These are phyloP conservation scores for Micractinium sp. DNA, from an alignment of 139 green algal species.

Conservation along the genomic window DNA sequence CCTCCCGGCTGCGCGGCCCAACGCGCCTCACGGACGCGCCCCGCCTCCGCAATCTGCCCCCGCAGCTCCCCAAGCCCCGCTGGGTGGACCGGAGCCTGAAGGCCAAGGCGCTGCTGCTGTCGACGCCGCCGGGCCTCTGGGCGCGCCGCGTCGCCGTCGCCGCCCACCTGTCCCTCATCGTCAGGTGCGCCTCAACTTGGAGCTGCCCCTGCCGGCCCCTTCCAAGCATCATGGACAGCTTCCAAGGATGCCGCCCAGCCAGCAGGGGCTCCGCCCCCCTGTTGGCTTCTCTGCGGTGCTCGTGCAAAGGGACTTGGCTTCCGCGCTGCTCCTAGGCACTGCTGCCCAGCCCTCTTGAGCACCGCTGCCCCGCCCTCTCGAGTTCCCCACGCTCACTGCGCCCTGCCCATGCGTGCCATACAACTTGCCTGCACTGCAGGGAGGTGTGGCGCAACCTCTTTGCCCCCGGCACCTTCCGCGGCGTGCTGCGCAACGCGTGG, in stretches of 20 bases:
- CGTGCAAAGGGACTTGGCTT: no score
- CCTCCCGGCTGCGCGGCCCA: background rate
- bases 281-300: no score
- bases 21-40: background rate
- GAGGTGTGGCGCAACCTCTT: slow-evolving; percentile 76
- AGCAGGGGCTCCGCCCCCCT: no score
- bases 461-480: slow-evolving; percentile 70
- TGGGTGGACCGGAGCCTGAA: slow-evolving; percentile 41
- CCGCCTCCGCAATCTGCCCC: background rate
- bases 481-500: slow-evolving; percentile 50
- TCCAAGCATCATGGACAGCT: no score
- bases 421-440: slow-evolving; percentile 43
- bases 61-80: slow-evolving; percentile 56
- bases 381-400: no score
- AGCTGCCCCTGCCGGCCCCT: no score
- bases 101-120: slow-evolving; percentile 19
- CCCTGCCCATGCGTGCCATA: background rate
- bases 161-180: slow-evolving; percentile 25
- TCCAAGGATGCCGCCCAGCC: no score
- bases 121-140: slow-evolving; percentile 31
- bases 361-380: no score
- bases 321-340: background rate
- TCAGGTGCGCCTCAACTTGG: slow-evolving; percentile 13
- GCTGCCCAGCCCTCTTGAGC: no score
- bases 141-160: slow-evolving; percentile 12